Percentiles rank a stretch among this genome's conserved stretches.
phyloP scores from a whole-genome alignment of 1,139 yeast genomes.

The Lodderomyces jiufengensis region DNA sequence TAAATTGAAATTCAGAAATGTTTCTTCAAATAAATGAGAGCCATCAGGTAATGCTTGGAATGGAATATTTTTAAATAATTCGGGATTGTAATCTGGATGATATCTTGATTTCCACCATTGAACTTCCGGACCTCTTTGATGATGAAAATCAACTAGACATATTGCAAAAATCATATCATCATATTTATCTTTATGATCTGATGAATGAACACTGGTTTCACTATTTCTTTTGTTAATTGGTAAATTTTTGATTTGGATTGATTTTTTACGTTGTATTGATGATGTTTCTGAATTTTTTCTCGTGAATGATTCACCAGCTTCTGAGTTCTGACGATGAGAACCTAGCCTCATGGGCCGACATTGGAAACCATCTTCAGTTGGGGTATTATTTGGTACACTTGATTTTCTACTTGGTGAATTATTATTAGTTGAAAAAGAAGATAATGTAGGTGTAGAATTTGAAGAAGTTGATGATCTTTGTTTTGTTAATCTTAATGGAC shows the following conservation, averaged over 20 bases:
- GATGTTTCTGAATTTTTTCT: slow-evolving; percentile 5
- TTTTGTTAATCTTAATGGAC: slow-evolving; percentile 34
- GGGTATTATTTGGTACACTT: slow-evolving; percentile 2
- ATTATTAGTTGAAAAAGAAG: slow-evolving; percentile 1
- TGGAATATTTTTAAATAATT: slow-evolving; percentile 83
- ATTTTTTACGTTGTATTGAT: slow-evolving; percentile 10
- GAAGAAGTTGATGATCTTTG: slow-evolving; percentile 17
- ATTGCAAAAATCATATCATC: slow-evolving; percentile 67
- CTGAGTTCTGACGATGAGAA: slow-evolving; percentile 12
- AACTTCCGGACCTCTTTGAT: slow-evolving; percentile 89
- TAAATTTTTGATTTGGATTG: slow-evolving; percentile 37
- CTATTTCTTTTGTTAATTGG: slow-evolving; percentile 24
- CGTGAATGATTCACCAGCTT: slow-evolving; percentile 2
- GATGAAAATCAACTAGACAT: slow-evolving; percentile 91
- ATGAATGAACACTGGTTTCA: slow-evolving; percentile 12
- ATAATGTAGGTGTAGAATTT: slow-evolving; percentile 7
- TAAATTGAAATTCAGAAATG: slow-evolving; percentile 85
- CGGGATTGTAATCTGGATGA: slow-evolving; percentile 32
- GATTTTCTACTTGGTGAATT: slow-evolving; percentile 5
- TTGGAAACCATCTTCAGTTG: slow-evolving; percentile 25
- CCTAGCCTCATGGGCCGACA: slow-evolving; percentile 34
- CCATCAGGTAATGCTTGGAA: slow-evolving; percentile 97
- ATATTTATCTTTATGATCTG: slow-evolving; percentile 9
- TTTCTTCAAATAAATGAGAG: slow-evolving; percentile 85
- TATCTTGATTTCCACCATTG: slow-evolving; percentile 86